These are phyloP conservation scores for Lolium multiflorum DNA, from an alignment of 176 grass and related monocot species.

Conservation along the genomic window DNA sequence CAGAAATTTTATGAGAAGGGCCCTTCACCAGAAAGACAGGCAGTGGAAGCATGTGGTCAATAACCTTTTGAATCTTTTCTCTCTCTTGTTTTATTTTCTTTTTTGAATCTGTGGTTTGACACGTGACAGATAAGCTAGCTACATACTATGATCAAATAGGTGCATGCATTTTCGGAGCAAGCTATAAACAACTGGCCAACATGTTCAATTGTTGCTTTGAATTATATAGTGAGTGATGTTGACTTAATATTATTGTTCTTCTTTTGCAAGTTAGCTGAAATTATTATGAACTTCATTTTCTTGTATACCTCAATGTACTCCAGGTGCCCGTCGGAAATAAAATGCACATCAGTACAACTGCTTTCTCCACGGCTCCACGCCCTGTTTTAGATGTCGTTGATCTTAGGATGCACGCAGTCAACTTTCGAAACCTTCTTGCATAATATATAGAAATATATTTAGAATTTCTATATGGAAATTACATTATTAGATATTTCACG, in stretches of 20 bases:
- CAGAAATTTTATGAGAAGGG: constrained; percentile 39
- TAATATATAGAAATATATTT: not conserved
- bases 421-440: not conserved
- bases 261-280: not conserved
- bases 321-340: not conserved
- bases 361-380: not conserved
- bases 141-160: not conserved
- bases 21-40: constrained; percentile 36
- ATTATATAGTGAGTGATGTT: constrained; percentile 20
- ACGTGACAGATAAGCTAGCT: constrained; percentile 44
- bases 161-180: constrained; percentile 35
- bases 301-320: not conserved
- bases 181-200: constrained; percentile 26
- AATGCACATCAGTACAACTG: not conserved
- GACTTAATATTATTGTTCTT: constrained; percentile 3
- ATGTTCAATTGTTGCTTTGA: not conserved
- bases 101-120: constrained; percentile 29
- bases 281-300: not conserved
- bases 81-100: not conserved
- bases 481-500: not conserved
- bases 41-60: constrained; percentile 35
- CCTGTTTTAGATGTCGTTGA: not conserved
- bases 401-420: not conserved
- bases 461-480: not conserved
- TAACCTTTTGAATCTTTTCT: not conserved